Base-by-base conservation (phyloP, 768 basidiomycete genomes). In the Panellus pusillus region DNA sequence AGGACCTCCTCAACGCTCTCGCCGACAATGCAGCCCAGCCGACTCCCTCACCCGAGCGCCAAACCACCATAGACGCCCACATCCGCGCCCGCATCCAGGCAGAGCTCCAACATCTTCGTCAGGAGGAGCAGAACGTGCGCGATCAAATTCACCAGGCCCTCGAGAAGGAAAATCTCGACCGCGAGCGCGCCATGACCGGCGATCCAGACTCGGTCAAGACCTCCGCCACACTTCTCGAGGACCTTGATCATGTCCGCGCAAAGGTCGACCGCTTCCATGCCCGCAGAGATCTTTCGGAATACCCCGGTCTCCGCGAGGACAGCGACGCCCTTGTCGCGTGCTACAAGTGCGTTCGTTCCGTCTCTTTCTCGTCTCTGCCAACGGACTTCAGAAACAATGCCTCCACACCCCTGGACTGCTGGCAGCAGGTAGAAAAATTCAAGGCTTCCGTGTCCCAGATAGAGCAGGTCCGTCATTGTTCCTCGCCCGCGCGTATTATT, bases 121-220 rank as follows among this genome's bases (percentile, higher is more conserved):
- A 76, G 27, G 84, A 91, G 64, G 91, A 92, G 67, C 82, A 83
- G 54, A 67, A 73, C 32, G 84, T 95, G 11, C 82, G 79, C 39
- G 72, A 75, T 43, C 81, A 91, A 71, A 92, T 95, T 31, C 87
- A 90, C 63, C 73, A 67, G 29, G 90, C 89, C 1, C 74, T 95
- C 44, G 89, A 94, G 74, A 87, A 85, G 73, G 92, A 94, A 74
- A 95, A 94, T 70, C 68, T 94, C 46, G 89, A 93, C 68, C 78
- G 80, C 52, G 91, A 93, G 70, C 78, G 74, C 60, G 68, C 70
- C 24, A 76, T 79, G 74, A 76, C 77, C 14, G 80, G 78, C 32
- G 71, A 70, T 40, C 55, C 54, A 12, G 66, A 66, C 28, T 69
- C 73, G 47, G 74, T 84, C 40, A 83, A 77, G 65, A 84, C 79